phyloP scores from a whole-genome alignment of 371 early-diverging fungal genomes.

The Batrachochytrium dendrobatidis region DNA sequence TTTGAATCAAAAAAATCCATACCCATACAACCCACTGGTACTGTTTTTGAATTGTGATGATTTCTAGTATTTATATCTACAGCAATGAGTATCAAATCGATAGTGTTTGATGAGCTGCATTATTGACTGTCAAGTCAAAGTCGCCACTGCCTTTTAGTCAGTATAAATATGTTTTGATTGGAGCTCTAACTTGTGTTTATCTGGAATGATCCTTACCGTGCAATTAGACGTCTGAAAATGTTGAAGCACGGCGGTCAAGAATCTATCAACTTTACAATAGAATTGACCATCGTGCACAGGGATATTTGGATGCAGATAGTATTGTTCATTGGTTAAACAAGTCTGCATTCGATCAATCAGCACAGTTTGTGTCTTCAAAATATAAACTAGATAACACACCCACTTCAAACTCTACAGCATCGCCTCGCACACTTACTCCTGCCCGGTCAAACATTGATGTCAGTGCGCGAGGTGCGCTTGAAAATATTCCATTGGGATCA shows the following conservation, averaged over 20 bases:
- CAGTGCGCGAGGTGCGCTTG: neutral
- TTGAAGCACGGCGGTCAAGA: conserved; percentile 16
- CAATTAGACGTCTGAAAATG: no score
- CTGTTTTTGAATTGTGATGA: no score
- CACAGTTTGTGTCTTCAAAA: neutral
- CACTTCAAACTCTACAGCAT: neutral
- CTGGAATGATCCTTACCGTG: no score
- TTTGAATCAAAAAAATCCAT: no score
- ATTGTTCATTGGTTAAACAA: conserved; percentile 16
- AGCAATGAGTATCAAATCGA: no score
- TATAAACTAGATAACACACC: neutral
- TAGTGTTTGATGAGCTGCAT: no score
- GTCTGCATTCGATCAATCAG: neutral
- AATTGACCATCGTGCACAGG: conserved; percentile 16
- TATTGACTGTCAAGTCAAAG: no score
- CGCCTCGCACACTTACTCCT: neutral
- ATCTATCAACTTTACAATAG: conserved; percentile 16
- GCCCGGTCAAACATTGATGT: neutral
- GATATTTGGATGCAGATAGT: conserved; percentile 20
- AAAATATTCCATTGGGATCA: conserved; percentile 13
- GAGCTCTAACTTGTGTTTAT: no score
- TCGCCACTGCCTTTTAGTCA: no score
- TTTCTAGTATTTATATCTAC: no score
- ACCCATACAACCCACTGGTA: no score
- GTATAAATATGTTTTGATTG: no score